A percentile compares a stretch with the other conserved stretches of the same genome.
These are phyloP conservation scores for Sistotremastrum niveocremeum DNA, from an alignment of 768 basidiomycete genomes.

Conservation along the genomic window DNA sequence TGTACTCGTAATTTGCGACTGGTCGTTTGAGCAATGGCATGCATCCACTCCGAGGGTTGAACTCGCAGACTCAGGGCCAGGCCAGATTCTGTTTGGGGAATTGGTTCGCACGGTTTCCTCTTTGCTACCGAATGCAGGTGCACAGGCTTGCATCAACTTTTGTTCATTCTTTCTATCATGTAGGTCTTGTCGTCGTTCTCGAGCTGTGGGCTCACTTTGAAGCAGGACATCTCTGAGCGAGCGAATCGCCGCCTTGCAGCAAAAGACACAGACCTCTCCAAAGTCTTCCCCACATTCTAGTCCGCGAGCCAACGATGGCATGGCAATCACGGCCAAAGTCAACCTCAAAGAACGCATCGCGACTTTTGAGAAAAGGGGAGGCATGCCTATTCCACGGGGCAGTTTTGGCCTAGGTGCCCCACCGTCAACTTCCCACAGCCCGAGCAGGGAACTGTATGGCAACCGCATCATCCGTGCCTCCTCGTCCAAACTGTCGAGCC, in stretches of 20 bases:
- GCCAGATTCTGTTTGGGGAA: no score
- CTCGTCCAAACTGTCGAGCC: neutral
- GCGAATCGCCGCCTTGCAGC: slow-evolving; percentile 71
- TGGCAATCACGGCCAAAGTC: slow-evolving; percentile 5
- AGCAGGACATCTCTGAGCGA: slow-evolving; percentile 38
- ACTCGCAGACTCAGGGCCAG: no score
- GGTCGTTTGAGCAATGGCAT: no score
- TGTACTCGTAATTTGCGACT: no score
- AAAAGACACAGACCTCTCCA: slow-evolving; percentile 28
- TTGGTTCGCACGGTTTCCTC: no score
- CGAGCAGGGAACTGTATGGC: slow-evolving; percentile 53
- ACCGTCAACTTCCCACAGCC: slow-evolving; percentile 32
- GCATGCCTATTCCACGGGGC: slow-evolving; percentile 59
- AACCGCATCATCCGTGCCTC: slow-evolving; percentile 36
- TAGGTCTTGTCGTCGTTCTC: no score
- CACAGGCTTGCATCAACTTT: no score
- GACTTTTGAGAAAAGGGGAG: slow-evolving; percentile 68
- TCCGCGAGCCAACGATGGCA: neutral
- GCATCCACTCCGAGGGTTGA: no score
- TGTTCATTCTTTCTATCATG: no score
- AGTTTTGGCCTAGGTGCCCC: slow-evolving; percentile 60
- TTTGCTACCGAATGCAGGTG: no score
- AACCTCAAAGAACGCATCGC: slow-evolving; percentile 59
- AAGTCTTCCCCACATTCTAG: slow-evolving; percentile 8
- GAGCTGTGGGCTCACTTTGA: no score